A percentile compares a stretch with the other conserved stretches of the same genome.
Conservation (phyloP, 148 eudicot genomes). For the Rhododendron ferrugineum region DNA sequence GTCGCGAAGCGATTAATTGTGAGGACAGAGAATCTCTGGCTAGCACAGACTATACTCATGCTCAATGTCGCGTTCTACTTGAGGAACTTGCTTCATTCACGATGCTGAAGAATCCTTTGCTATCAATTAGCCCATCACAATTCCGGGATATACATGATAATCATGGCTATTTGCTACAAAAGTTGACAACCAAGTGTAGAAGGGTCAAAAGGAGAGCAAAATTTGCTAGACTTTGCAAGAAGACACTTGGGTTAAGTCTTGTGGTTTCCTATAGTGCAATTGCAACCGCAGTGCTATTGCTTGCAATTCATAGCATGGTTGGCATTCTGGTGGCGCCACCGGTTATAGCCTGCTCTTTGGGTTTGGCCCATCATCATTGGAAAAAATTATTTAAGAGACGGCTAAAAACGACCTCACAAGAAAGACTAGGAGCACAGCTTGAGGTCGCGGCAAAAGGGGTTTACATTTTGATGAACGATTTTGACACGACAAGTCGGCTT, state of each 20-base stretch:
- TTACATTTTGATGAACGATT: constrained; percentile 50
- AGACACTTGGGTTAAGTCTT: constrained; percentile 21
- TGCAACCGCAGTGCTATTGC: constrained; percentile 28
- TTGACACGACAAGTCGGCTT: constrained; percentile 62
- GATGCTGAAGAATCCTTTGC: constrained; percentile 39
- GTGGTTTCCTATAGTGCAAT: constrained; percentile 25
- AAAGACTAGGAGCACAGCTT: constrained; percentile 39
- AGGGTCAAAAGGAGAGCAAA: constrained; percentile 38
- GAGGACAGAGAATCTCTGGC: background rate
- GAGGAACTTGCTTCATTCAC: constrained; percentile 42
- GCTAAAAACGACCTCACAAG: constrained; percentile 11
- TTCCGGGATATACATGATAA: constrained; percentile 31
- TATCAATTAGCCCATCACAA: constrained; percentile 19
- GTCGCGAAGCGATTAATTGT: background rate
- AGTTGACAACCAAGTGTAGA: constrained; percentile 30
- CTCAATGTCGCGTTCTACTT: constrained; percentile 5
- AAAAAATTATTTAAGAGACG: background rate
- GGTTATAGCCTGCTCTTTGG: constrained; percentile 14
- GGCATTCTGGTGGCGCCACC: constrained; percentile 50
- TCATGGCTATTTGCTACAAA: constrained; percentile 27
- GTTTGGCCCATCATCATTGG: constrained; percentile 15
- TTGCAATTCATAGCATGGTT: constrained; percentile 43
- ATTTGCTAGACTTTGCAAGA: constrained; percentile 33
- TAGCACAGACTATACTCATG: background rate
- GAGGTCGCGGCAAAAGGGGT: constrained; percentile 71